Evolutionary conservation across 148 eudicot species (phyloP).

Genomic region (Suaeda aralocaspica): DNA sequence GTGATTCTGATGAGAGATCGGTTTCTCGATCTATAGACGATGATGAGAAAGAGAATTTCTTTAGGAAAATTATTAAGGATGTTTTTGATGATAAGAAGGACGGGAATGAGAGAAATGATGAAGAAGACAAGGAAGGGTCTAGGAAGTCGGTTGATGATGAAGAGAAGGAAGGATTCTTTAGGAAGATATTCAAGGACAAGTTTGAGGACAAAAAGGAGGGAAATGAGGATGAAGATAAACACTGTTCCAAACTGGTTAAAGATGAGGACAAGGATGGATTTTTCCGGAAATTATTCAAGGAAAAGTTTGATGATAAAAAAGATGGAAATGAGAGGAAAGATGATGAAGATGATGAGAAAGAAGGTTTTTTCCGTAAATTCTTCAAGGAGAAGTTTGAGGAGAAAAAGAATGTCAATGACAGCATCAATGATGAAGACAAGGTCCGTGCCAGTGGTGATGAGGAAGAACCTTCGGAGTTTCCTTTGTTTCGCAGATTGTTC

Average conservation of each 20-base stretch:
- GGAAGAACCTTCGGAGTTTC: conserved; percentile 74
- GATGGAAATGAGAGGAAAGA: conserved; percentile 40
- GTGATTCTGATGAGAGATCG: conserved; percentile 60
- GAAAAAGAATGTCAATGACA: conserved; percentile 52
- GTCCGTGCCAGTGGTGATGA: conserved; percentile 60
- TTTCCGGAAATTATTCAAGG: conserved; percentile 43
- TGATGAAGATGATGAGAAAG: conserved; percentile 71
- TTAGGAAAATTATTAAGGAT: conserved; percentile 40
- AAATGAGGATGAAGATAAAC: conserved; percentile 46
- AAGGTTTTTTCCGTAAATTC: conserved; percentile 81
- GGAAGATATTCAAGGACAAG: conserved; percentile 78
- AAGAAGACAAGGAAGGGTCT: conserved; percentile 26
- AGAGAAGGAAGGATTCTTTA: conserved; percentile 54
- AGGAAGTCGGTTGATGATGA: conserved; percentile 39
- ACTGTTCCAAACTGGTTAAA: conserved; percentile 32
- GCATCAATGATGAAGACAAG: conserved; percentile 55
- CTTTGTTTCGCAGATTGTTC: conserved; percentile 70
- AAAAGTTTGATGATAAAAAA: conserved; percentile 40
- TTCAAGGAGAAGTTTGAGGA: conserved; percentile 87
- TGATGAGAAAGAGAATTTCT: conserved; percentile 61
- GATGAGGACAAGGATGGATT: conserved; percentile 45
- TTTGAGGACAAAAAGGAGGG: conserved; percentile 67
- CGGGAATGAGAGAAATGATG: conserved; percentile 29
- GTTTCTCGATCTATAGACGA: conserved; percentile 52
- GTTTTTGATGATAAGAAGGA: conserved; percentile 43